A percentile compares a stretch with the other conserved stretches of the same genome.
These are phyloP conservation scores for Cryptosporidium baileyi DNA, from an alignment of 169 alveolate genomes.

Conservation along the genomic window DNA sequence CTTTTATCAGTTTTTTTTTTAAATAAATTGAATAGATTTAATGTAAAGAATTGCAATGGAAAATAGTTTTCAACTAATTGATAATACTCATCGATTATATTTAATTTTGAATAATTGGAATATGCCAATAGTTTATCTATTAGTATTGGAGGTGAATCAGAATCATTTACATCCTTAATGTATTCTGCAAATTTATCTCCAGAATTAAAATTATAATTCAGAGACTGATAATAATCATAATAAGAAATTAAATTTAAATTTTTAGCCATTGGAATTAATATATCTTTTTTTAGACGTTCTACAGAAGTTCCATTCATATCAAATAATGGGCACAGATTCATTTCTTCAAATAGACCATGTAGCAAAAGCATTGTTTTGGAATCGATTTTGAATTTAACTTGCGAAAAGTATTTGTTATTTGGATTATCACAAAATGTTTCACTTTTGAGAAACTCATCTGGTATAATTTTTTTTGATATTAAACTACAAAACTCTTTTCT, in stretches of 20 bases:
- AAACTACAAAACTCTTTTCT: slow-evolving; percentile 36
- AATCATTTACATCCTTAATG: neutral
- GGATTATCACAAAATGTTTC: too few relatives aligned
- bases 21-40: slow-evolving; percentile 2
- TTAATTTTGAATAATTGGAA: neutral
- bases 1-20: neutral
- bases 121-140: neutral
- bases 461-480: slow-evolving; percentile 19
- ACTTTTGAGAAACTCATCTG: slow-evolving; percentile 7
- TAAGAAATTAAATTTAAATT: neutral
- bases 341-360: slow-evolving; percentile 41
- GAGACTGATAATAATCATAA: slow-evolving; percentile 36
- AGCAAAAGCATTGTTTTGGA: neutral
- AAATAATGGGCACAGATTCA: neutral
- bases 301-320: neutral
- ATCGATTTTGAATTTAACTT: neutral
- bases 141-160: slow-evolving; percentile 52
- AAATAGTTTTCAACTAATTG: neutral
- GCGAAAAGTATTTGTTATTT: too few relatives aligned
- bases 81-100: neutral
- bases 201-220: neutral
- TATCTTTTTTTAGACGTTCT: slow-evolving; percentile 20
- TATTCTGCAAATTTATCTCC: neutral
- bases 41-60: slow-evolving; percentile 35
- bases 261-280: slow-evolving; percentile 48